Percentiles rank a stretch among this genome's conserved stretches.
phyloP scores from a whole-genome alignment of 148 eudicot species.

The Simmondsia chinensis region DNA sequence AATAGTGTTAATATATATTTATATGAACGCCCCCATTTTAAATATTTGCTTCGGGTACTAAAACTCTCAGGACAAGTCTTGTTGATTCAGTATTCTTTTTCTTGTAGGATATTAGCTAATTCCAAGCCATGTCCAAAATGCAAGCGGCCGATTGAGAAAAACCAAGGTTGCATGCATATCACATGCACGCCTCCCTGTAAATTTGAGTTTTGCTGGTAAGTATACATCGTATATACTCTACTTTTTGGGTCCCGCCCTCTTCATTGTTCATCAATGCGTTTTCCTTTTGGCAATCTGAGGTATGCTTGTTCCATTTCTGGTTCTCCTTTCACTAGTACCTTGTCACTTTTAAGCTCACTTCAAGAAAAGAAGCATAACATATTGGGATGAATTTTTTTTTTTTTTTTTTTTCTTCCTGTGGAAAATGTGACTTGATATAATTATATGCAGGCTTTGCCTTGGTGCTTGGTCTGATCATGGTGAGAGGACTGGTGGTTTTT shows the following conservation, averaged over 20 bases:
- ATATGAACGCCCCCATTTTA: no score
- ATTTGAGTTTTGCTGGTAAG: constrained; percentile 93
- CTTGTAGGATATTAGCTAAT: constrained; percentile 72
- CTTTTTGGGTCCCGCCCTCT: background rate
- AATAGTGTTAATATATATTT: no score
- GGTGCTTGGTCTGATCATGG: constrained; percentile 92
- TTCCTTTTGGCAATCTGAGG: no score
- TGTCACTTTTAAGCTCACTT: no score
- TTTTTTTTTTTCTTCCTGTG: background rate
- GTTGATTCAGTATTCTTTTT: constrained; percentile 3
- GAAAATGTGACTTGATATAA: constrained; percentile 5
- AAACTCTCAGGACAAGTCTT: no score
- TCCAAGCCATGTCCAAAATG: constrained; percentile 96
- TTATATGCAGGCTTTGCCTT: constrained; percentile 65
- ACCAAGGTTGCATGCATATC: constrained; percentile 93
- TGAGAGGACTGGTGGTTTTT: constrained; percentile 87
- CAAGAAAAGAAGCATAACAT: background rate
- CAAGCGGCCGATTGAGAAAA: constrained; percentile 93
- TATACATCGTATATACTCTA: background rate
- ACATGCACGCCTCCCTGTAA: constrained; percentile 92
- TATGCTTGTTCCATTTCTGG: no score
- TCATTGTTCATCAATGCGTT: background rate
- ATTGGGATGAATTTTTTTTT: background rate
- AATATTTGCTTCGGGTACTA: no score
- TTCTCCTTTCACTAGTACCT: no score